Base-by-base conservation (phyloP, 768 basidiomycete genomes). In the Mycena kentingensis region DNA sequence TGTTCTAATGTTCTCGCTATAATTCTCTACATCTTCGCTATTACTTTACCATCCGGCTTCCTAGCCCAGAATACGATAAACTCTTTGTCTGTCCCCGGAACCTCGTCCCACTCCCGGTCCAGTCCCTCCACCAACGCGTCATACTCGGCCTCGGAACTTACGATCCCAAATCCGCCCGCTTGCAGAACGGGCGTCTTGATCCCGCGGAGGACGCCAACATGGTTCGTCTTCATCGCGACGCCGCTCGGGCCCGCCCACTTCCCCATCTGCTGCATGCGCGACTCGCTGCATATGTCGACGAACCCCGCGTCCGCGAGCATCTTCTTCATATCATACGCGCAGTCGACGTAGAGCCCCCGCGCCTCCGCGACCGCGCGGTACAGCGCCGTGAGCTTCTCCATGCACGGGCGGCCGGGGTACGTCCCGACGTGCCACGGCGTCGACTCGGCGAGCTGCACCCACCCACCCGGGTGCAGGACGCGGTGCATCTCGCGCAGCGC, bases 21-120 rank as follows among this genome's bases (percentile, higher is more conserved):
- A 32, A 32, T 32, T 16, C 31, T 8, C 31, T 32, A 32, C 31
- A 8, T 8, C 16, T 32, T 32, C 31, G 10, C 31, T 32, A 32
- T 16, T n/a, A n/a, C n/a, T n/a, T n/a, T n/a, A n/a, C n/a, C n/a
- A n/a, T n/a, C 7, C 41, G 53, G 57, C 48, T 64, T 64, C 25
- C 38, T 46, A 6, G 58, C 60, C 37, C 55, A 62, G 22, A 58
- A 48, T 7, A 61, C 59, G 16, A 61, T 43, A 11, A 59, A 52
- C 31, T 52, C 56, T 47, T 54, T 57, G 18, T 57, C 51, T 2
- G 46, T 52, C 5, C 57, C 58, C 0, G 63, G 60, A n/a, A 51
- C 62, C 29, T 60, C 54, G 35, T 62, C 52, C 41, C 55, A 59
- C 38, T 61, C 60, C 24, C 37, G 48, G n/a, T 53, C 43, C 31